Percentiles rank a stretch among this genome's conserved stretches.
Evolutionary conservation across 345 rosid species (phyloP).

Genomic region (Trapa bicornis): DNA sequence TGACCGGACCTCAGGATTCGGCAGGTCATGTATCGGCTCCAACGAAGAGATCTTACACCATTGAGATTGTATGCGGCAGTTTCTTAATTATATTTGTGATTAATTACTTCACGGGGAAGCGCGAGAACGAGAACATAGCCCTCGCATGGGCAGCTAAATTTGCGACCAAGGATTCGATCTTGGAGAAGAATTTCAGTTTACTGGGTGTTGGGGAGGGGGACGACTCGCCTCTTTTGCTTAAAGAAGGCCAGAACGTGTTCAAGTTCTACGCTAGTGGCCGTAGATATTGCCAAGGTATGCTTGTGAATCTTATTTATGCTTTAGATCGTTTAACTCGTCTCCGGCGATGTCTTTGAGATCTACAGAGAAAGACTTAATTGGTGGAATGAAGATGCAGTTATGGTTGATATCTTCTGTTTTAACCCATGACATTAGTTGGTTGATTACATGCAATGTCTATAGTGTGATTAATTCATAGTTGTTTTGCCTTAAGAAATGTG

Average conservation of each 20-base stretch:
- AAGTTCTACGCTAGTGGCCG: constrained; percentile 95
- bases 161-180: constrained; percentile 55
- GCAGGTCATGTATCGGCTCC: constrained; percentile 21
- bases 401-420: not conserved
- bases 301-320: not conserved
- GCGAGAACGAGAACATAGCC: constrained; percentile 77
- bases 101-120: constrained; percentile 77
- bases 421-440: not conserved
- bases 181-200: constrained; percentile 72
- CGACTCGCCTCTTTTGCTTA: constrained; percentile 71
- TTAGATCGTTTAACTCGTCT: too few species aligned
- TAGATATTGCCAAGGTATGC: constrained; percentile 64
- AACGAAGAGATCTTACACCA: constrained; percentile 25
- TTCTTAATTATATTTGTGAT: constrained; percentile 50
- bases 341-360: not conserved
- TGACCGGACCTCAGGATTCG: constrained; percentile 11
- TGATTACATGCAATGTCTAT: not conserved
- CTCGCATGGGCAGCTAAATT: constrained; percentile 84
- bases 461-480: too few species aligned
- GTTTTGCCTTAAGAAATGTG: not conserved
- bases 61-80: constrained; percentile 55
- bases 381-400: not conserved
- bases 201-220: constrained; percentile 57
- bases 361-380: not conserved
- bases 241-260: constrained; percentile 82